Evolutionary conservation across 2,329 filamentous ascomycete genomes (phyloP), one percentile per base, ranked within the genome.

Genomic region (Paecilomyces variotii): DNA sequence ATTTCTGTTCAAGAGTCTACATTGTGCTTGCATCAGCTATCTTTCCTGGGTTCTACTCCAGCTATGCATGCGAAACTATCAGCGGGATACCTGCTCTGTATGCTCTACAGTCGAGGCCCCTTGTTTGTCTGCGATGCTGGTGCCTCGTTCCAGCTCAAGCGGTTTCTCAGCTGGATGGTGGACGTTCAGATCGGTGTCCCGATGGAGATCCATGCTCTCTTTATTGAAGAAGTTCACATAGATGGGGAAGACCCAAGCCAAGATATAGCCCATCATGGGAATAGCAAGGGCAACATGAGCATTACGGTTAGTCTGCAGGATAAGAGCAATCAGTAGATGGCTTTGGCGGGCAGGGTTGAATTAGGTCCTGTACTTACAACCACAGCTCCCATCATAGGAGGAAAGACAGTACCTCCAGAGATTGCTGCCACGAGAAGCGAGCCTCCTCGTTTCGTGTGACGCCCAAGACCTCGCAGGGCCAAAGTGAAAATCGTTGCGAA

Each of bases 401-500:
- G 87, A 7, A 90, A 87, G 26, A 83, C 81, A 2, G 87, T 87
- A 55, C 87, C 88, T 14, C 88, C 87, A 6, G 81, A 78, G 0
- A 90, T 86, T 60, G 86, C 87, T 1, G 78, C 84, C 0, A 89
- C 80, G 60, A 92, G 82, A 69, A 83, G 86, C 0, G 87, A 87
- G 2, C 84, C 84, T 1, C 87, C 88, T 56, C 88, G 82, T 78
- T 92, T 91, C 35, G 87, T 89, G 74, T 93, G 87, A 19, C 85
- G 82, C 4, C 90, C 89, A 0, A 91, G 79, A 1, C 88, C 88
- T 25, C 90, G 84, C 60, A 96, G 83, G 2, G 87, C 87, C 10
- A 92, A 81, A 12, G 87, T 84, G 64, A 90, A 90, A 59, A 92
- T 84, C 4, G 91, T 84, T 0, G 90, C 89, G 79, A 88, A 94